Evolutionary conservation across 108 stramenopile species (phyloP).

Genomic region (Thalassiosira profunda): DNA sequence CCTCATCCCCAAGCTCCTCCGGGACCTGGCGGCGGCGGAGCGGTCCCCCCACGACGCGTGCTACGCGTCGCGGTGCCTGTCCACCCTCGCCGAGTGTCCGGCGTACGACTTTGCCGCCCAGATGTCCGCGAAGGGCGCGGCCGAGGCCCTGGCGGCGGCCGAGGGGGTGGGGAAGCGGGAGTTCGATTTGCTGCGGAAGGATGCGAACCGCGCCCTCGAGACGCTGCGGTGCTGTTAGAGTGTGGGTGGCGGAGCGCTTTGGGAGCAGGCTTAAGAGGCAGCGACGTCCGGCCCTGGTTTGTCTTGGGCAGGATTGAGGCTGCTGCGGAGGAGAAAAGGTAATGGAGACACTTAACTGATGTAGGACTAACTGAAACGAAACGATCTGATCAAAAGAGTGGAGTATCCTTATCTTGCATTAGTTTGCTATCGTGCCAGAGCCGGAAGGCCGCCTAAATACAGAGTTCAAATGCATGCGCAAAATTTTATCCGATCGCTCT

Average conservation of each 20-base stretch:
- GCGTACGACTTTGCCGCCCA: slow-evolving; percentile 20
- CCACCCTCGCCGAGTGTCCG: slow-evolving; percentile 43
- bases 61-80: slow-evolving; percentile 62
- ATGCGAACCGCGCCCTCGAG: slow-evolving; percentile 44
- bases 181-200: slow-evolving; percentile 65
- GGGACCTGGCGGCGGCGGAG: slow-evolving; percentile 52
- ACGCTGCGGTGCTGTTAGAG: slow-evolving; percentile 7
- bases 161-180: slow-evolving; percentile 46
- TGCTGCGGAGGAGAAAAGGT: background rate
- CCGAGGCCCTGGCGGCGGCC: slow-evolving; percentile 49
- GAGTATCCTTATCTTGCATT: background rate
- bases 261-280: no score
- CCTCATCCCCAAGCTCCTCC: slow-evolving; percentile 61
- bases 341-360: background rate
- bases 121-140: slow-evolving; percentile 43
- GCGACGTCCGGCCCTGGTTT: no score
- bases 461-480: background rate
- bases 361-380: no score
- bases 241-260: no score
- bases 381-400: background rate
- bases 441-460: no score
- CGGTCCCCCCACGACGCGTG: slow-evolving; percentile 64
- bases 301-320: background rate
- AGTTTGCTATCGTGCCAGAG: no score
- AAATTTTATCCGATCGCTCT: background rate